Evolutionary conservation across 2,329 filamentous ascomycete species (phyloP), one percentile per base, ranked within the genome.

Genomic region (Fusarium sp.): DNA sequence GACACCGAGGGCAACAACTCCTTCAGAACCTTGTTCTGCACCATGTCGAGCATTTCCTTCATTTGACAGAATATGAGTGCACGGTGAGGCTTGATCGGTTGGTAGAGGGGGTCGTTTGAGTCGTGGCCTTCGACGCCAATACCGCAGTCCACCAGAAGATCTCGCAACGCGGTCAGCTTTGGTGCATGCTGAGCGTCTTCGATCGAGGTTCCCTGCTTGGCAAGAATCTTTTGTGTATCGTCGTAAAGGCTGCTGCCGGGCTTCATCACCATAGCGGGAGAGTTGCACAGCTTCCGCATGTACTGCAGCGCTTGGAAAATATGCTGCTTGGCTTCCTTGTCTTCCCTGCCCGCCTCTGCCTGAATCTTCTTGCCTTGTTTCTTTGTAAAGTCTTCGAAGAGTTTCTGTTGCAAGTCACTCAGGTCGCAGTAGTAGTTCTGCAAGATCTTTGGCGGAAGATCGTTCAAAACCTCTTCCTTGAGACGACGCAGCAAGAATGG

Each of bases 31-130:
- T 95, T 94, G 75, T 92, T 94, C 78, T 98, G 94, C 4, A 99
- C 97, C 89, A 99, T 98, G 80, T 99, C 96, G 25, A 99, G 87
- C 97, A 99, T 99, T 80, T 99, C 96, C 82, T 99, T 99, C 94
- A 99, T 98, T 80, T 99, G 96, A 76, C 96, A 99, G 85, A 99
- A 99, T 72, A 99, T 92, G 29, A 99, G 88, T 1, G 96, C 97
- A 46, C 96, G 93, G 78, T 99, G 96, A 30, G 95, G 96, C 67
- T 96, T 97, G 79, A 99, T 97, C 43, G 94, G 97, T 79, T 93
- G 87, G 75, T 90, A 90, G 18, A 90, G 82, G 4, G 87, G 87
- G 64, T 90, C 87, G 55, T 84, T 87, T 2, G 83, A 81, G 54
- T 88, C 87, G n/a, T 83, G 83, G 18, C 88, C 87, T 67, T 94